A percentile compares a stretch with the other conserved stretches of the same genome.
Conservation (phyloP, 768 basidiomycete species). For the Cantharellus anzutake region DNA sequence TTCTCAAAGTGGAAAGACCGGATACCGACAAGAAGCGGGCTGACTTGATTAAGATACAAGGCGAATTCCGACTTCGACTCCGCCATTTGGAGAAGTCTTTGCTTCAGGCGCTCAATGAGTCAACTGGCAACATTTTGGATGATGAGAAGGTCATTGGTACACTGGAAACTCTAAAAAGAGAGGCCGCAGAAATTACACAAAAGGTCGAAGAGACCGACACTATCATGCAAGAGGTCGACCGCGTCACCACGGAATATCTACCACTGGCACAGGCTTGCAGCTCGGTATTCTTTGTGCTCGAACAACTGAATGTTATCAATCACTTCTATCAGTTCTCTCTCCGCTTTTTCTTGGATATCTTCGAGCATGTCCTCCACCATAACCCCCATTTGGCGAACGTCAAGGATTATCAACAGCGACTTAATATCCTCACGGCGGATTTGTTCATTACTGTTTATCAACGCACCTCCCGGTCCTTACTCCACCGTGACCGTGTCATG, state of each 20-base stretch:
- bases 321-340: conserved; percentile 99
- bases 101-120: conserved; percentile 89
- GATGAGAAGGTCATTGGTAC: conserved; percentile 98
- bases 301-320: conserved; percentile 82
- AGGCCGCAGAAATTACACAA: conserved; percentile 86
- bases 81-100: conserved; percentile 84
- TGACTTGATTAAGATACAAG: conserved; percentile 95
- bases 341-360: conserved; percentile 94
- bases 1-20: conserved; percentile 89
- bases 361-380: conserved; percentile 81
- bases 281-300: conserved; percentile 89
- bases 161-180: conserved; percentile 83
- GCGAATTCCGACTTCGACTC: conserved; percentile 86
- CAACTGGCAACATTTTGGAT: conserved; percentile 89
- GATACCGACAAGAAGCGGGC: conserved; percentile 91
- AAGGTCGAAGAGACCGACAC: conserved; percentile 95
- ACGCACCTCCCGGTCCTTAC: conserved; percentile 74
- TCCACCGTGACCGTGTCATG: conserved; percentile 81
- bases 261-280: conserved; percentile 93
- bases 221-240: conserved; percentile 90
- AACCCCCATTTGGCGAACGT: conserved; percentile 78
- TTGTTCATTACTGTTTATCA: conserved; percentile 78
- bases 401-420: conserved; percentile 49
- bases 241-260: conserved; percentile 86
- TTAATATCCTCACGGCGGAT: conserved; percentile 67